Base-by-base conservation (phyloP, 2,329 filamentous ascomycete species). In the Daldinia sp. region DNA sequence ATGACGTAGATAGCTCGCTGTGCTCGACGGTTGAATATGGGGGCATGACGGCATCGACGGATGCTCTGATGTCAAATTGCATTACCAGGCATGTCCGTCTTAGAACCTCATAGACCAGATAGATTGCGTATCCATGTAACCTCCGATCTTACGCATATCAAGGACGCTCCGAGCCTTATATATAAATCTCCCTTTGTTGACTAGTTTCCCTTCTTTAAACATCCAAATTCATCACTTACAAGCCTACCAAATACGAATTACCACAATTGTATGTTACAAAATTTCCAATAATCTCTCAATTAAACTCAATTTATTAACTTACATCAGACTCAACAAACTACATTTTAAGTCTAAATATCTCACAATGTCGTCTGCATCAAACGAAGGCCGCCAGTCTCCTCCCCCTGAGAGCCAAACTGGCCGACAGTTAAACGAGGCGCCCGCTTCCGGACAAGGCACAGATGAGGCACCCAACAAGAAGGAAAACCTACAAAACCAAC, bases 321-420 rank as follows among this genome's bases (percentile, higher is more conserved):
- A n/a, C n/a, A n/a, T n/a, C n/a, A n/a, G n/a, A n/a, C n/a, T n/a
- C n/a, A n/a, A n/a, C n/a, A n/a, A n/a, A n/a, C n/a, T n/a, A n/a
- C n/a, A n/a, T 41, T 68, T 59, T 56, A 67, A 57, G 67, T 10
- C 26, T 35, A 42, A 23, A 35, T 35, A 26, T 26, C 68, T 72
- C 78, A 89, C 72, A 76, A 93, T 93, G 91, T 90, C 92, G 53
- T 78, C 79, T 61, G 72, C 53, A 68, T 72, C 74, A 2, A 74
- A 75, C 77, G 81, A 87, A 81, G 92, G 92, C 79, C 90, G 90
- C 77, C 87, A 97, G 82, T 97, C 93, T 35, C 94, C 93, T 69
- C 83, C 89, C 59, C 92, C 92, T 30, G 89, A 92, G 82, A 78
- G 79, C 73, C 92, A 93, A 81, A 82, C 85, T 41, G 90, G 87